Evolutionary conservation across 1,284 basidiomycete genomes (phyloP), one percentile per base, ranked within the genome.

Genomic region (Kalmanozyma brasiliensis): DNA sequence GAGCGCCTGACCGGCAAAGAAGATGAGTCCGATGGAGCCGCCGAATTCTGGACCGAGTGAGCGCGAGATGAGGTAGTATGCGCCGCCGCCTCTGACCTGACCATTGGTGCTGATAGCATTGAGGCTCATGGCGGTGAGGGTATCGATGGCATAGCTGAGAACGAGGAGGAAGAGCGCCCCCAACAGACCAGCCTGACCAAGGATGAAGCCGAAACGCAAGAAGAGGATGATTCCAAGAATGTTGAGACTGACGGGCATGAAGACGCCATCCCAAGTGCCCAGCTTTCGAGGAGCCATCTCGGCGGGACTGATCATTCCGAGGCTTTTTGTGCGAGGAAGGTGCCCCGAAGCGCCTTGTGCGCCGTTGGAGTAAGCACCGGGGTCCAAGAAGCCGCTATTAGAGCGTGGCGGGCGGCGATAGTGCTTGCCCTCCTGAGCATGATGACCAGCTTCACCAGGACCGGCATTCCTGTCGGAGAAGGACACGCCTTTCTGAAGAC

Each of bases 161-260:
- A 74, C 22, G 16, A 81, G 63, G 14, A 81, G 68, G 13, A 77
- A 61, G 36, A 81, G 52, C 4, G 80, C 49, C 26, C 80, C 80
- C 1, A 81, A 52, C 40, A 81, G 56, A 16, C 80, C 80, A 2
- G 76, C 77, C 53, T 81, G 80, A 4, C 80, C 80, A 3, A 81
- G 59, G 42, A 81, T 74, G 52, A 81, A 81, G 20, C 80, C 80
- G 51, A 81, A 81, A 41, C 80, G 77, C 32, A 81, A 53, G 43
- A 81, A 81, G 52, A 81, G 65, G 34, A 81, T 81, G 60, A 81
- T 80, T 35, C 80, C 79, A 26, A 81, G 59, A 42, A 81, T 80
- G 63, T 80, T 81, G 38, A 81, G 74, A 55, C 76, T 77, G 63
- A 80, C 78, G 13, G 79, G 79, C 67, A 81, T 74, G 30, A 81